Evolutionary conservation across 768 basidiomycete species (phyloP), one percentile per base, ranked within the genome.

Genomic region (Tulasnella sp.): DNA sequence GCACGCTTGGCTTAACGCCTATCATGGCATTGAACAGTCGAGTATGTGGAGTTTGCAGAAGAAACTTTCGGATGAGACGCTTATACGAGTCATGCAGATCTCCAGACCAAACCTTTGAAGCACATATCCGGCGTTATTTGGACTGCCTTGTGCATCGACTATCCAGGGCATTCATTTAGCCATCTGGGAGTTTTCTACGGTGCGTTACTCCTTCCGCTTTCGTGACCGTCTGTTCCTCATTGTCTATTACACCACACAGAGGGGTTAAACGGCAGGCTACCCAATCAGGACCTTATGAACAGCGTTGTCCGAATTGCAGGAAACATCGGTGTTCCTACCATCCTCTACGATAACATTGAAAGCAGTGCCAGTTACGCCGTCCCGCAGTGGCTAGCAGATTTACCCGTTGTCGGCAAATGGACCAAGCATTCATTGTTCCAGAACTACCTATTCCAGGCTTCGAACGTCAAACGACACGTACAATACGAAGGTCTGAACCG

Each of bases 171-270:
- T 83, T 98, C 96, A 0, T 97, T 99, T 83, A 94, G 93, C 12
- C 94, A 98, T 81, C 86, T 99, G 1, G 97, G 97, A n/a, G 84
- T 99, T 12, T 98, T 94, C 84, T 93, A 91, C 82, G 97, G 97
- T 95, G 22, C 74, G 90, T 79, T 22, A 49, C 11, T 4, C 31
- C 11, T 64, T 72, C 15, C 29, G 22, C 14, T 49, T 52, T 52
- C 34, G 52, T 72, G 49, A 39, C 0, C 71, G 12, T 42, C 37
- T 38, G n/a, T 64, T 38, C 40, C 45, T 42, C 38, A 54, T 73
- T 67, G 11, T 74, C 19, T 19, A 73, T 77, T n/a, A 72, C 14
- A 54, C 38, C 25, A 14, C 17, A 82, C 17, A 99, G 97, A 99
- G 86, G 97, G 97, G 15, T 85, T 94, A 3, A 98, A 99, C 81